Evolutionary conservation across 768 basidiomycete genomes (phyloP).

Genomic region (Crucibulum laeve): DNA sequence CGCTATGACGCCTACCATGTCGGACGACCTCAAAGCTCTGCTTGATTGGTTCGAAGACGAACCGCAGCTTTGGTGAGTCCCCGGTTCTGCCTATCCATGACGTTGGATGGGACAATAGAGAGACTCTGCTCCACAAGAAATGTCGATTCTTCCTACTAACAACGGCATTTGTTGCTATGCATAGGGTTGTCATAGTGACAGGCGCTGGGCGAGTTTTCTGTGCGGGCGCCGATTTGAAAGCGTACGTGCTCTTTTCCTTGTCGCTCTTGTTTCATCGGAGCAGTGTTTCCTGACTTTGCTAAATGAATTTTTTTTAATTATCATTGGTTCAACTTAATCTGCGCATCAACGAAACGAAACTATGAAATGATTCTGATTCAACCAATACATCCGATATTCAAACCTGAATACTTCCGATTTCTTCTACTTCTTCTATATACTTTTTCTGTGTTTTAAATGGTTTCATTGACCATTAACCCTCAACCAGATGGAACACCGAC

Average conservation of each 20-base stretch:
- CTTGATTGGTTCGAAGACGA: slow-evolving; percentile 76
- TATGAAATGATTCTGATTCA: too few species aligned
- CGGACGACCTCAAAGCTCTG: slow-evolving; percentile 42
- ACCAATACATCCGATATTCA: too few species aligned
- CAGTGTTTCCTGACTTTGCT: too few species aligned
- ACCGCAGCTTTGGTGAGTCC: slow-evolving; percentile 61
- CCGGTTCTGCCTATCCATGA: slow-evolving; percentile 1
- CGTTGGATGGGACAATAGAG: too few species aligned
- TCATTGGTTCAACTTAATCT: too few species aligned
- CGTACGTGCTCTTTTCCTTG: slow-evolving; percentile 35
- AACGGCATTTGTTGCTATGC: background rate
- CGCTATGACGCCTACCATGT: slow-evolving; percentile 64
- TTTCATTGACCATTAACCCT: background rate
- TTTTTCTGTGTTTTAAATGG: too few species aligned
- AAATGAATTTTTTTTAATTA: too few species aligned
- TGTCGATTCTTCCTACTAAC: background rate
- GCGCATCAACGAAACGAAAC: too few species aligned
- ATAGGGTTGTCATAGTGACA: slow-evolving; percentile 72
- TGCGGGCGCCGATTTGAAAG: slow-evolving; percentile 76
- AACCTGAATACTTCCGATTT: too few species aligned
- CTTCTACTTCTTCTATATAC: too few species aligned
- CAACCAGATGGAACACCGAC: slow-evolving; percentile 55
- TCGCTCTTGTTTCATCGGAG: too few species aligned
- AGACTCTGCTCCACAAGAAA: background rate
- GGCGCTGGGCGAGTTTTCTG: slow-evolving; percentile 73